These are phyloP conservation scores for Verbena officinalis DNA, from an alignment of 257 asterid genomes.

Conservation along the genomic window DNA sequence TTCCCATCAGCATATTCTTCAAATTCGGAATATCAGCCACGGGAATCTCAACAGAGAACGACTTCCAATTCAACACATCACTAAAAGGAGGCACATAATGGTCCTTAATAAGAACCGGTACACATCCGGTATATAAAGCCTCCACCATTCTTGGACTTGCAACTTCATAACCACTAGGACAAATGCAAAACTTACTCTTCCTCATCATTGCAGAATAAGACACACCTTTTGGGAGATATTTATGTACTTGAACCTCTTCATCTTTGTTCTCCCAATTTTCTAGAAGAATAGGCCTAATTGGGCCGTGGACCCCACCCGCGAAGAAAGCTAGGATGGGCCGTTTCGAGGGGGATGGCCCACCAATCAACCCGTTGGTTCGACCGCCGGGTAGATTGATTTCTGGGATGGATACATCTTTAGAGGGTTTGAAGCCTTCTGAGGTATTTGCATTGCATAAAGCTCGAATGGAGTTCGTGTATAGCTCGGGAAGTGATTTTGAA, in stretches of 20 bases:
- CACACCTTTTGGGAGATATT: slow-evolving; percentile 61
- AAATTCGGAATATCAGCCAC: slow-evolving; percentile 60
- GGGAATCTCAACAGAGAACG: slow-evolving; percentile 53
- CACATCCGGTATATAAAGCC: slow-evolving; percentile 73
- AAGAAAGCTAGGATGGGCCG: slow-evolving; percentile 67
- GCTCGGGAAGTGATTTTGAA: slow-evolving; percentile 59
- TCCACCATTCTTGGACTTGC: slow-evolving; percentile 92
- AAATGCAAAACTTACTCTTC: slow-evolving; percentile 72
- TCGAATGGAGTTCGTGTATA: slow-evolving; percentile 72
- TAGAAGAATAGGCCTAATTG: slow-evolving; percentile 71
- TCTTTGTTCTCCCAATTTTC: slow-evolving; percentile 87
- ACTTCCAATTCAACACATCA: slow-evolving; percentile 72
- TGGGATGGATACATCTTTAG: slow-evolving; percentile 77
- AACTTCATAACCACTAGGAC: slow-evolving; percentile 84
- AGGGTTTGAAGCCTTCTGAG: slow-evolving; percentile 69
- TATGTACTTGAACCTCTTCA: slow-evolving; percentile 59
- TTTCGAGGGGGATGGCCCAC: slow-evolving; percentile 75
- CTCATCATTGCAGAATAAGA: slow-evolving; percentile 65
- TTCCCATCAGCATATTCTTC: slow-evolving; percentile 59
- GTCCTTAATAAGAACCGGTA: slow-evolving; percentile 68
- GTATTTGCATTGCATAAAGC: slow-evolving; percentile 84
- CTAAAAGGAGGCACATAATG: slow-evolving; percentile 72
- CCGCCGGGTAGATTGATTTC: slow-evolving; percentile 78
- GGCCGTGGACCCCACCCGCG: slow-evolving; percentile 91
- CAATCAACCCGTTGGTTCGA: slow-evolving; percentile 59